Base-by-base conservation (phyloP, 164 flowering plant genomes). In the Magnolia kwangsiensis region DNA sequence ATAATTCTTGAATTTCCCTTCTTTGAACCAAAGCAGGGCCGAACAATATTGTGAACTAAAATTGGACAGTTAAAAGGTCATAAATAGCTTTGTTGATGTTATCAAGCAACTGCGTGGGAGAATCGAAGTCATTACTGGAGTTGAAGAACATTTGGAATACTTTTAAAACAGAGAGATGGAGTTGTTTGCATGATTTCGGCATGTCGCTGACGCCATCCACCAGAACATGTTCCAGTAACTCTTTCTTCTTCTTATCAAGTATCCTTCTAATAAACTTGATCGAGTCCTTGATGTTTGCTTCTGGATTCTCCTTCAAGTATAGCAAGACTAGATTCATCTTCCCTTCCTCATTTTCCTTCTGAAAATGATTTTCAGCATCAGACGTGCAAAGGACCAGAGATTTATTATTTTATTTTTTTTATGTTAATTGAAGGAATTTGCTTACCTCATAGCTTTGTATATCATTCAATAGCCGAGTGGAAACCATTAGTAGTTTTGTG, bases 91-190 rank as follows among this genome's bases (percentile, higher is more conserved):
- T 84, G 10, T 82, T 79, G 29, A 87, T 84, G 79, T 80, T 81
- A 10, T 77, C 31, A 14, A 84, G 59, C 73, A 87, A n/a, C 45
- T 70, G 78, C 0, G 83, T 78, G 2, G 82, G 58, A 6, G 84
- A 79, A 70, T 87, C 86, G 20, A 61, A 86, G 49, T 76, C 50
- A 68, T 87, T 87, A 63, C 61, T n/a, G 0, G 83, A 77, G 78
- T 84, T 75, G 76, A 79, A 87, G 67, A 87, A 87, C 90, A 87
- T 86, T 31, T 84, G 80, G 63, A 87, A 87, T 19, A 74, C 80
- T 77, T 83, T 87, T 50, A 83, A 16, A 29, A 80, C 63, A 4
- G 76, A 59, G 4, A 87, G 71, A 72, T 84, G 85, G 31, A 83
- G 71, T 0, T 74, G 70, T 63, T 72, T 86, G 79, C 72, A 79